These are phyloP conservation scores for Yamadazyma dendronema DNA, from an alignment of 1,139 yeast species.

Conservation along the genomic window DNA sequence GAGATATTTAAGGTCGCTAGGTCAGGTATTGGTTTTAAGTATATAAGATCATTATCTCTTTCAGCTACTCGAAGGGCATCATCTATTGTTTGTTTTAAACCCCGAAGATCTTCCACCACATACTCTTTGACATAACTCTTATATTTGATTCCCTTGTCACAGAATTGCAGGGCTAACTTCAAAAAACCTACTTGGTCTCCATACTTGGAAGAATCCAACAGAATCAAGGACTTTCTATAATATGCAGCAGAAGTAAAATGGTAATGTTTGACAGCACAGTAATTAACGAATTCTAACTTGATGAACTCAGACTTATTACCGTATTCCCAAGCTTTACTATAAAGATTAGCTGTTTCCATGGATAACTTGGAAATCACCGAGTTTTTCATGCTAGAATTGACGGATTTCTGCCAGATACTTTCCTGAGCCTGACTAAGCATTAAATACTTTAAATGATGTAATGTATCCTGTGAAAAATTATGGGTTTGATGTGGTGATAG, in stretches of 20 bases:
- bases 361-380: conserved; percentile 64
- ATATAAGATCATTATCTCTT: conserved; percentile 78
- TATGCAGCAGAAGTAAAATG: conserved; percentile 75
- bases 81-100: conserved; percentile 44
- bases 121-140: conserved; percentile 41
- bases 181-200: conserved; percentile 73
- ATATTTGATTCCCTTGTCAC: conserved; percentile 37
- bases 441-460: conserved; percentile 33
- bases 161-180: conserved; percentile 29
- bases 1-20: conserved; percentile 32
- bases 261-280: conserved; percentile 51
- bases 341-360: conserved; percentile 58
- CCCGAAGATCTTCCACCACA: conserved; percentile 49
- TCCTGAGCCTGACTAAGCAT: conserved; percentile 89
- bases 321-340: conserved; percentile 42
- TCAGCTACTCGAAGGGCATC: conserved; percentile 56
- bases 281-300: conserved; percentile 63
- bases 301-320: conserved; percentile 53
- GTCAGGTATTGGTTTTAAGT: conserved; percentile 62
- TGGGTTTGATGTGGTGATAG: conserved; percentile 5
- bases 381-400: conserved; percentile 54
- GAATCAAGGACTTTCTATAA: conserved; percentile 54
- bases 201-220: conserved; percentile 50
- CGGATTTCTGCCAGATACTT: conserved; percentile 75
- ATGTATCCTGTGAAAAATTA: conserved; percentile 29